Percentiles rank a stretch among this genome's conserved stretches.
phyloP scores from a whole-genome alignment of 139 green algal genomes.

The Haematococcus sp. region DNA sequence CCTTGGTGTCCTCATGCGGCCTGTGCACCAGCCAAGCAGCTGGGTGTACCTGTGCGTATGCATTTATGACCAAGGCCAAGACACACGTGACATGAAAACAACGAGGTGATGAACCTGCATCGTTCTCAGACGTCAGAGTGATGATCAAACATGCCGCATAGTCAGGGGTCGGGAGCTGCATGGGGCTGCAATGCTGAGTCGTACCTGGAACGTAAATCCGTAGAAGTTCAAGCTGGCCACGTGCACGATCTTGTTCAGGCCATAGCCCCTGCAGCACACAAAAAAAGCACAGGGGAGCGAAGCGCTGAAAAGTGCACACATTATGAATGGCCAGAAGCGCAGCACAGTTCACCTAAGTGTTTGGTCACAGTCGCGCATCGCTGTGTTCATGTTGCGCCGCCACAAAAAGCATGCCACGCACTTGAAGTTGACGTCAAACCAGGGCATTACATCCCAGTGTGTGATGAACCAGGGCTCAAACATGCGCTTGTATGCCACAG shows the following conservation, averaged over 20 bases:
- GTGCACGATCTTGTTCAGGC: conserved; percentile 45
- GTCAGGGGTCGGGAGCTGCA: too few species aligned
- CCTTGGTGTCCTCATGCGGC: conserved; percentile 27
- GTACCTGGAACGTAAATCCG: conserved; percentile 29
- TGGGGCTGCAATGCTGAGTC: too few species aligned
- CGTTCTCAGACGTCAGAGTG: too few species aligned
- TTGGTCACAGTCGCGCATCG: too few species aligned
- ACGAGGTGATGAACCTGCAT: too few species aligned
- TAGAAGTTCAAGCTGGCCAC: conserved; percentile 37
- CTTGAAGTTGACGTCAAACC: conserved; percentile 16
- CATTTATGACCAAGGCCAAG: too few species aligned
- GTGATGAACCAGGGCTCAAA: conserved; percentile 45
- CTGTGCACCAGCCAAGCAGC: conserved; percentile 33
- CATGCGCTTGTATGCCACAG: conserved; percentile 35
- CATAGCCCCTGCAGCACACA: conserved; percentile 23
- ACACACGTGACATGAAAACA: too few species aligned
- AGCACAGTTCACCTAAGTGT: too few species aligned
- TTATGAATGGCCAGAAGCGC: too few species aligned
- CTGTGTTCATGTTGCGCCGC: too few species aligned
- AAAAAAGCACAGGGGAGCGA: not conserved
- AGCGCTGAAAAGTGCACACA: not conserved
- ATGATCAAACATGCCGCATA: too few species aligned
- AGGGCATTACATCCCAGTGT: conserved; percentile 29
- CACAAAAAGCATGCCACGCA: too few species aligned
- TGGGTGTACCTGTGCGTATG: conserved; percentile 15